These are phyloP conservation scores for Mallotus repandus DNA, from an alignment of 441 rosid species.

Conservation along the genomic window DNA sequence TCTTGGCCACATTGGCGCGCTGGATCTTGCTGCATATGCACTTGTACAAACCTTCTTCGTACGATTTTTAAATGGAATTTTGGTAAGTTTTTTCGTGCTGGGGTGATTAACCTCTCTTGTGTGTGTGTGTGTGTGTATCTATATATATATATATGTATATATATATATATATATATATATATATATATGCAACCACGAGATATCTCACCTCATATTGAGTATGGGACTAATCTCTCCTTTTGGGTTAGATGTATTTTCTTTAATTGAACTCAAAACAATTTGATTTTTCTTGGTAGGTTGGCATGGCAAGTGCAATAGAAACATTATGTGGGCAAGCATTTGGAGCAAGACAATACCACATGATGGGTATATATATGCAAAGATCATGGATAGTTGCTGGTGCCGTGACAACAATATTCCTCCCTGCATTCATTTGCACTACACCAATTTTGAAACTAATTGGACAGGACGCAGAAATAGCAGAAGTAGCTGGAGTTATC, in stretches of 20 bases:
- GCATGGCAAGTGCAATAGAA: conserved; percentile 88
- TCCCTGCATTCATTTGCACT: conserved; percentile 51
- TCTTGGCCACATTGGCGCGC: conserved; percentile 39
- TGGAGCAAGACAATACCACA: conserved; percentile 69
- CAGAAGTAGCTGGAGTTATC: conserved; percentile 45
- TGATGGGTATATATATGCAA: conserved; percentile 82
- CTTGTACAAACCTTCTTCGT: conserved; percentile 37
- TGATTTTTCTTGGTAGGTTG: conserved; percentile 37
- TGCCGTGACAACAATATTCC: conserved; percentile 36
- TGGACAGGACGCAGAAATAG: conserved; percentile 49
- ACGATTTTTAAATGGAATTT: conserved; percentile 41
- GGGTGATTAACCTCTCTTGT: too few relatives aligned
- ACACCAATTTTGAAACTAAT: conserved; percentile 46
- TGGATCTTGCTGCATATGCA: conserved; percentile 46
- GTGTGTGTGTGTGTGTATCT: too few relatives aligned
- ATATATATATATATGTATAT: too few relatives aligned
- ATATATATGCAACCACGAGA: too few relatives aligned
- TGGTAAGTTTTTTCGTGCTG: conserved; percentile 28
- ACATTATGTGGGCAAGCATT: conserved; percentile 90
- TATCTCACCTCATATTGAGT: too few relatives aligned
- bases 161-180: too few relatives aligned
- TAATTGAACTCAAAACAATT: not conserved
- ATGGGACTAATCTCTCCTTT: too few relatives aligned
- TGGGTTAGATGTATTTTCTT: too few relatives aligned
- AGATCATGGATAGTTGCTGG: conserved; percentile 62